Percentiles rank a stretch among this genome's conserved stretches.
phyloP scores from a whole-genome alignment of 306 rosid species.

The Prunus fruticosa region DNA sequence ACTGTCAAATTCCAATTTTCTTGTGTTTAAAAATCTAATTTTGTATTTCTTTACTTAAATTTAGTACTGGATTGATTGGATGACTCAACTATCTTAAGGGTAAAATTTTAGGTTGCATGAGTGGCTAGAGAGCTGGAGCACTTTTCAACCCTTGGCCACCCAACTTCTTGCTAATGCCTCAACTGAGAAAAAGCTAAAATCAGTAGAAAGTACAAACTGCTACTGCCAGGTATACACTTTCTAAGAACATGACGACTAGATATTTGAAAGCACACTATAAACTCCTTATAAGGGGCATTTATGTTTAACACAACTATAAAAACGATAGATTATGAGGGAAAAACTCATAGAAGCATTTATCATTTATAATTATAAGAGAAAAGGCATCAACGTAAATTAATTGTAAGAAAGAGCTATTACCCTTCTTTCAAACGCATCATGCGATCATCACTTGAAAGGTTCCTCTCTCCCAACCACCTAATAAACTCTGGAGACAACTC shows the following conservation, averaged over 20 bases:
- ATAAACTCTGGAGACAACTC: slow-evolving; percentile 76
- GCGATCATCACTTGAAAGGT: slow-evolving; percentile 81
- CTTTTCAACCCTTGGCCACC: not conserved
- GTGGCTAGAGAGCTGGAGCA: not conserved
- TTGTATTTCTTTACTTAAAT: not conserved
- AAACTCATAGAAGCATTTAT: not conserved
- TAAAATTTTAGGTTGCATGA: not conserved
- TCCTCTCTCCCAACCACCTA: slow-evolving; percentile 87
- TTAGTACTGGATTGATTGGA: not conserved
- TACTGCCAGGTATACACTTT: not conserved
- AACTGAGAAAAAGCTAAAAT: not conserved
- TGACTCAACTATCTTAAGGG: not conserved
- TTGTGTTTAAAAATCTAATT: not conserved
- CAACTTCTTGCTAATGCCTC: not conserved
- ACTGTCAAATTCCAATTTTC: not conserved
- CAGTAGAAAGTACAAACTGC: not conserved
- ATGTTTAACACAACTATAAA: not conserved
- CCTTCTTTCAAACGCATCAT: slow-evolving; percentile 89
- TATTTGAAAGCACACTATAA: not conserved
- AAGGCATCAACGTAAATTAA: not conserved
- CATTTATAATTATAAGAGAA: not conserved
- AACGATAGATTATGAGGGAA: not conserved
- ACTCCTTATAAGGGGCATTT: not conserved
- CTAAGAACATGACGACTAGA: not conserved
- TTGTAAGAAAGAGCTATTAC: slow-evolving; percentile 39